Evolutionary conservation across 768 basidiomycete genomes (phyloP).

Genomic region (Phanerochaete sordida): DNA sequence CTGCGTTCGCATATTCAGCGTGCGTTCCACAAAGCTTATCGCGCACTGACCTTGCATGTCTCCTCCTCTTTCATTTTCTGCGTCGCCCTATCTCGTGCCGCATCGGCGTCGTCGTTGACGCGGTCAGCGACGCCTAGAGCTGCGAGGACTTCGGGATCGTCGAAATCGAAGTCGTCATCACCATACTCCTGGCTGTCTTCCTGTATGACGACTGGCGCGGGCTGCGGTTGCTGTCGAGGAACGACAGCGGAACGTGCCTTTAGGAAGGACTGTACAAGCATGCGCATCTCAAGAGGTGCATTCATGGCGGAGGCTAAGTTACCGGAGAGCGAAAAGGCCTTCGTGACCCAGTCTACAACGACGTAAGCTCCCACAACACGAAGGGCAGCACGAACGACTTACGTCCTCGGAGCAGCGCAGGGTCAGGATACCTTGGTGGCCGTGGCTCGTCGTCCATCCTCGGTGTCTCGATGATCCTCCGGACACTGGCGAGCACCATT

Average conservation of each 20-base stretch:
- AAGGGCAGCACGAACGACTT: slow-evolving; percentile 17
- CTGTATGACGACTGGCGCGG: slow-evolving; percentile 20
- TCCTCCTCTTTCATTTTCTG: slow-evolving; percentile 44
- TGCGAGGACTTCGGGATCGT: slow-evolving; percentile 57
- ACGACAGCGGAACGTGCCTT: slow-evolving; percentile 48
- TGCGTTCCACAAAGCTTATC: neutral
- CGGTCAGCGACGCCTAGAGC: slow-evolving; percentile 40
- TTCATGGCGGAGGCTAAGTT: slow-evolving; percentile 38
- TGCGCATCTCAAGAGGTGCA: slow-evolving; percentile 53
- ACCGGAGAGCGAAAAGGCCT: slow-evolving; percentile 42
- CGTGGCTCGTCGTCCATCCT: slow-evolving; percentile 34
- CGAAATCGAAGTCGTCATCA: slow-evolving; percentile 54
- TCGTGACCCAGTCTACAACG: slow-evolving; percentile 55
- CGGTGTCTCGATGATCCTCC: slow-evolving; percentile 43
- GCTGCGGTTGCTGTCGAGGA: slow-evolving; percentile 37
- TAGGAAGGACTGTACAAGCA: slow-evolving; percentile 58
- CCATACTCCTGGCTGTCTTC: slow-evolving; percentile 68
- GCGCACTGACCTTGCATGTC: slow-evolving; percentile 44
- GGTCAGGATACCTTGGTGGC: slow-evolving; percentile 56
- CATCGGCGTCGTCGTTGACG: slow-evolving; percentile 17
- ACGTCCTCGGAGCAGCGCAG: slow-evolving; percentile 53
- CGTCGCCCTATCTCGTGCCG: too few species aligned
- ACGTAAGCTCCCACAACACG: too few species aligned
- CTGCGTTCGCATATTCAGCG: slow-evolving; percentile 28
- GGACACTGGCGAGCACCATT: slow-evolving; percentile 54